phyloP scores from a whole-genome alignment of 2,329 filamentous ascomycete species.

The Diatrype stigma region DNA sequence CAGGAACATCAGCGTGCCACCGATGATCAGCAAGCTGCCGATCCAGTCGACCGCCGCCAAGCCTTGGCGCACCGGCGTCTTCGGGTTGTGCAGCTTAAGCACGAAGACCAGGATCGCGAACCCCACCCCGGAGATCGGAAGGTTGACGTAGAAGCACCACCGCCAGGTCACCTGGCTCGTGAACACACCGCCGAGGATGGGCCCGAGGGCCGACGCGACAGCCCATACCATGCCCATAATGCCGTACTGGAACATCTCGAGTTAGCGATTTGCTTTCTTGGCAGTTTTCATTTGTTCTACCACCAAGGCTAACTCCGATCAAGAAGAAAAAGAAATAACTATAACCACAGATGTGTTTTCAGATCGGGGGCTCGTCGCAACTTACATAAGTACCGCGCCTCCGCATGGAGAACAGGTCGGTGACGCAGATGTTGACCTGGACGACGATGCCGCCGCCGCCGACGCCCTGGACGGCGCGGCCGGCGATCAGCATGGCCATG shows the following conservation, averaged over 20 bases:
- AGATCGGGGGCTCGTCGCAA: no score
- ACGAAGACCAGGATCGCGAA: conserved; percentile 53
- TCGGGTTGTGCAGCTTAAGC: conserved; percentile 64
- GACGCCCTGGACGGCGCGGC: conserved; percentile 52
- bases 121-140: conserved; percentile 42
- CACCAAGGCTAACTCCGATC: no score
- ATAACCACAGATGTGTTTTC: no score
- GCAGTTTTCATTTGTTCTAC: no score
- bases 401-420: conserved; percentile 51
- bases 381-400: conserved; percentile 43
- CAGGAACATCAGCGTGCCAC: conserved; percentile 79
- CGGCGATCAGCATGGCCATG: conserved; percentile 51
- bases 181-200: conserved; percentile 65
- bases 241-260: conserved; percentile 53
- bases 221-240: conserved; percentile 58
- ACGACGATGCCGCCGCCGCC: conserved; percentile 56
- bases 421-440: conserved; percentile 56
- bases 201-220: conserved; percentile 60
- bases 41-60: conserved; percentile 60
- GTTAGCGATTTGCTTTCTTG: no score
- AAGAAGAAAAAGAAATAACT: no score
- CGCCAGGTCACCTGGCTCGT: conserved; percentile 60
- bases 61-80: conserved; percentile 58
- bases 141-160: conserved; percentile 68
- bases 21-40: conserved; percentile 58